A percentile compares a stretch with the other conserved stretches of the same genome.
phyloP scores from a whole-genome alignment of 331 rosid genomes.

The Malus hybrid region DNA sequence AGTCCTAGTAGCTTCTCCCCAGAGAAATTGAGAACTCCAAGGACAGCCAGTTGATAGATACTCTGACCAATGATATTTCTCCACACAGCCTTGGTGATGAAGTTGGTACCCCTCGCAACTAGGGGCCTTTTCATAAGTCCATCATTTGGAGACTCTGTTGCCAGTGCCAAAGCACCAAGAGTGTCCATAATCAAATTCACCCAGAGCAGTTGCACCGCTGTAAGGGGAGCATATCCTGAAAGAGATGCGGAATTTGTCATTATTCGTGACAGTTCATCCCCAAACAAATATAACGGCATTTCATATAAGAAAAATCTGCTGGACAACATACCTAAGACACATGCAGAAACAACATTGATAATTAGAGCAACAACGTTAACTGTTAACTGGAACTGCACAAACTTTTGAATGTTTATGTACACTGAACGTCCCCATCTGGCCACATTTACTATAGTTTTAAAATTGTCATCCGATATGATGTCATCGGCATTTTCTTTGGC shows the following conservation, averaged over 20 bases:
- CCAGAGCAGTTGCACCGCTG: conserved; percentile 96
- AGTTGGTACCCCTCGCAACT: conserved; percentile 54
- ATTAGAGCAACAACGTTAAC: conserved; percentile 89
- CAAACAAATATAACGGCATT: conserved; percentile 6
- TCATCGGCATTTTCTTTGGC: conserved; percentile 94
- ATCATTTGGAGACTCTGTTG: conserved; percentile 84
- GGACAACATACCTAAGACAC: conserved; percentile 66
- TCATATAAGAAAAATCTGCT: not conserved
- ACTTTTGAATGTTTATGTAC: conserved; percentile 88
- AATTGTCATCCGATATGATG: conserved; percentile 84
- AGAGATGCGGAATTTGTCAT: conserved; percentile 7
- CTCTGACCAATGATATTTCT: conserved; percentile 94
- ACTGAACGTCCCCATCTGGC: conserved; percentile 94
- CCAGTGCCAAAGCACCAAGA: conserved; percentile 89
- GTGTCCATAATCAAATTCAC: conserved; percentile 99
- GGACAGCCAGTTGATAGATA: conserved; percentile 70
- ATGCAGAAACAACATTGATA: conserved; percentile 81
- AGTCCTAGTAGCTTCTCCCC: conserved; percentile 63
- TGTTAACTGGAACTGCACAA: conserved; percentile 93
- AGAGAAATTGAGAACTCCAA: conserved; percentile 49
- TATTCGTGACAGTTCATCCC: not conserved
- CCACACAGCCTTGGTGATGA: conserved; percentile 91
- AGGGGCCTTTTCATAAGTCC: conserved; percentile 70
- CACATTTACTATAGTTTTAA: conserved; percentile 71
- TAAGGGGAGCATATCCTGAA: conserved; percentile 92